Conservation (phyloP, 129 eudicot genomes). For the Chrysanthemum makinoi region DNA sequence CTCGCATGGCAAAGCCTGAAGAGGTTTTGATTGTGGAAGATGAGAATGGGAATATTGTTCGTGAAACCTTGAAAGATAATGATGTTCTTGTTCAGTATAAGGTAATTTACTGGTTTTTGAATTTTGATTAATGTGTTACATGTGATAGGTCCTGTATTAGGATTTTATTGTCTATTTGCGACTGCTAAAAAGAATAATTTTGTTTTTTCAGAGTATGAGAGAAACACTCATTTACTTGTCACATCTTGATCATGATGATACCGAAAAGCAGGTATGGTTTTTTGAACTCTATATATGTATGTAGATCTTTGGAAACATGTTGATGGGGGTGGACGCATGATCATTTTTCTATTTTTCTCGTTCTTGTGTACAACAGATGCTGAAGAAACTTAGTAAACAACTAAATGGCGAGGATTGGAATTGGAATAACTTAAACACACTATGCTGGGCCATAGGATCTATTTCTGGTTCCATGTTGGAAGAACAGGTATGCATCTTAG, state of each 20-base stretch:
- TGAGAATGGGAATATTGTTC: constrained; percentile 99
- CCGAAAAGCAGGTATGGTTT: constrained; percentile 85
- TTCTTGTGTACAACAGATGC: constrained; percentile 57
- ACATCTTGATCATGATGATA: constrained; percentile 98
- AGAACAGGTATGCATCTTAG: constrained; percentile 66
- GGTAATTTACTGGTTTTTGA: constrained; percentile 41
- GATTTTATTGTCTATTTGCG: background rate
- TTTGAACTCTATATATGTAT: background rate
- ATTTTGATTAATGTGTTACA: background rate
- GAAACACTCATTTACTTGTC: constrained; percentile 90
- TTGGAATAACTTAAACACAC: constrained; percentile 98
- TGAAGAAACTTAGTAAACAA: constrained; percentile 77
- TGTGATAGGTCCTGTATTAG: background rate
- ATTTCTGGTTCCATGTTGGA: constrained; percentile 99
- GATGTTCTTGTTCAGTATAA: constrained; percentile 98
- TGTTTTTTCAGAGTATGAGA: constrained; percentile 78
- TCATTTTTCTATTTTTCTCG: background rate
- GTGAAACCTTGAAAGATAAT: constrained; percentile 98
- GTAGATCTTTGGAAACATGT: background rate
- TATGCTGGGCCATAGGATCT: constrained; percentile 99
- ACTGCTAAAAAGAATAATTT: constrained; percentile 15
- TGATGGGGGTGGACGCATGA: constrained; percentile 8
- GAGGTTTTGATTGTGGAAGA: constrained; percentile 98
- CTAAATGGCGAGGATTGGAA: constrained; percentile 95
- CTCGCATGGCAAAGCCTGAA: constrained; percentile 99